Evolutionary conservation across 2,329 filamentous ascomycete genomes (phyloP), one percentile per base, ranked within the genome.

Genomic region (Pseudocercospora pini-densiflorae): DNA sequence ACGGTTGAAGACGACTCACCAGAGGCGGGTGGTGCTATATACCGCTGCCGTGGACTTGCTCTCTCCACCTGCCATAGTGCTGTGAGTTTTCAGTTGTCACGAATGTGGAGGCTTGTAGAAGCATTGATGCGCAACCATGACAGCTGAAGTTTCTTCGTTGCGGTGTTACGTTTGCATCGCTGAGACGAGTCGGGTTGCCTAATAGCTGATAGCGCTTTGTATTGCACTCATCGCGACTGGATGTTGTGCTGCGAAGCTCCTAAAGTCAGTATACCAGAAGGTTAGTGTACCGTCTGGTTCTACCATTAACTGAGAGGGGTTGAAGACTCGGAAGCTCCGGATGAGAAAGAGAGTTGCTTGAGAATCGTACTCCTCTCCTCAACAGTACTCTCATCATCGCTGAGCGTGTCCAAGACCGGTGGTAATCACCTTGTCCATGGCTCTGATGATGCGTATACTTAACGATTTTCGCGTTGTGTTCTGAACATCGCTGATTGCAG

Each of bases 251-350:
- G 16, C 21, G n/a, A 43, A 58, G 55, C 55, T 58, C 31, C 24
- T 58, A 21, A 2, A 27, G 10, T 14, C 8, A 12, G 6, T 19
- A 14, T 21, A 58, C 9, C 55, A 31, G 55, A 29, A 40, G 55
- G 19, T 36, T 58, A 43, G 55, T 33, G 55, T 58, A 58, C 55
- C 55, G 55, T 31, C 51, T 55, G 23, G 51, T 5, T 27, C 23
- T 31, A 9, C 7, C 51, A 16, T 19, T 58, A 1, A 19, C 7
- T 58, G 29, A 31, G 33, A 43, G 31, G 29, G 55, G 55, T 19
- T 36, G 33, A 27, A 31, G 12, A 27, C 14, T 36, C 55, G 55
- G 55, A 43, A 36, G 27, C 55, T 10, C 55, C 55, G 55, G 55
- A 58, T 40, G 21, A 31, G 23, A n/a, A n/a, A 55, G 3, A 19